Conservation (phyloP, 164 flowering plant species). For the Stephania japonica region DNA sequence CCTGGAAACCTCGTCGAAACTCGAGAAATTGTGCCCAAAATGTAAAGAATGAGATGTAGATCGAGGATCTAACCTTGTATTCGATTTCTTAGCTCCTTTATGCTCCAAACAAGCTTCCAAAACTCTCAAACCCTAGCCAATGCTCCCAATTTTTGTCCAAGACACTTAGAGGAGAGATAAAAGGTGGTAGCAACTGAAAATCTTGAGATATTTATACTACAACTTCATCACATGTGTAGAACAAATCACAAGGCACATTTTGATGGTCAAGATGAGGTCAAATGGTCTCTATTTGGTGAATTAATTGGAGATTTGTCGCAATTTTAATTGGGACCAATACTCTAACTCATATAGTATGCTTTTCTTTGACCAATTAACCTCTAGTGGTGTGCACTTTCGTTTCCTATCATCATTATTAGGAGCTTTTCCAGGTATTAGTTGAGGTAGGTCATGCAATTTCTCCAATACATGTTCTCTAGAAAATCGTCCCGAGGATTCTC, state of each 20-base stretch:
- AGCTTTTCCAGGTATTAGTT: neutral
- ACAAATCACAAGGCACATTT: neutral
- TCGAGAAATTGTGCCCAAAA: no score
- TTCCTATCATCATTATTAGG: neutral
- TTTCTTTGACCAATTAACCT: neutral
- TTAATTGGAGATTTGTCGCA: neutral
- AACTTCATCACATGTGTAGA: neutral
- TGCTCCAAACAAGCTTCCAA: no score
- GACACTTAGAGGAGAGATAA: no score
- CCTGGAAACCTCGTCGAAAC: no score
- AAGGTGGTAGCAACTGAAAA: no score
- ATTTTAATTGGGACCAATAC: neutral
- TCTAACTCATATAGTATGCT: neutral
- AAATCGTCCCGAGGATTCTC: neutral
- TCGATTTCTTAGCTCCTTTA: no score
- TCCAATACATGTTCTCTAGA: neutral
- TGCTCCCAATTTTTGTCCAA: neutral
- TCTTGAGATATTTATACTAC: no score
- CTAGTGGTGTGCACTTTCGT: neutral
- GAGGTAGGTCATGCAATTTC: no score
- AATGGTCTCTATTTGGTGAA: no score
- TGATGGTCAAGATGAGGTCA: neutral
- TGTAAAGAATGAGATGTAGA: no score
- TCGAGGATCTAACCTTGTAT: no score
- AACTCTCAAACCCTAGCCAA: no score